A percentile compares a stretch with the other conserved stretches of the same genome.
phyloP scores from a whole-genome alignment of 495 filamentous ascomycete genomes.

The Trichocladium uniseriatum region DNA sequence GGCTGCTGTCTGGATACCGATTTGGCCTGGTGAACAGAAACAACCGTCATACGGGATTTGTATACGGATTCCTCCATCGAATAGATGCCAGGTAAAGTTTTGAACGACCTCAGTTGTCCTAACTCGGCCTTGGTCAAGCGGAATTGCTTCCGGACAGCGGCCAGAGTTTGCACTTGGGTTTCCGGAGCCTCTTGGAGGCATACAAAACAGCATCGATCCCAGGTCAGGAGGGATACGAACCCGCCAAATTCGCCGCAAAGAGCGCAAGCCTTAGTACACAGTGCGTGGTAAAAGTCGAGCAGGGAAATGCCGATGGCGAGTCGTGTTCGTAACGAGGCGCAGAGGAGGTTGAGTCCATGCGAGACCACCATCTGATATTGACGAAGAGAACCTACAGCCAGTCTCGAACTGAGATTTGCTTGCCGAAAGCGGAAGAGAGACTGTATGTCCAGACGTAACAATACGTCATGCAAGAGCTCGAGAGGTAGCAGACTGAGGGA shows the following conservation, averaged over 20 bases:
- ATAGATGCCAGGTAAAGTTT: conserved; percentile 30
- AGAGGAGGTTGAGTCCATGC: conserved; percentile 33
- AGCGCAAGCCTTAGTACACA: conserved; percentile 29
- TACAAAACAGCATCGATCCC: conserved; percentile 30
- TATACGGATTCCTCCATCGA: conserved; percentile 22
- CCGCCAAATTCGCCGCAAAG: conserved; percentile 29
- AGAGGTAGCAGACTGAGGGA: conserved; percentile 29
- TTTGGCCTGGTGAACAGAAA: conserved; percentile 27
- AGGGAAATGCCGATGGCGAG: conserved; percentile 26
- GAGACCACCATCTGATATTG: conserved; percentile 28
- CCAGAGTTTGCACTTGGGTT: conserved; percentile 27
- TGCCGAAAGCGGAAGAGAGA: conserved; percentile 35
- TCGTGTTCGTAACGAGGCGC: conserved; percentile 33
- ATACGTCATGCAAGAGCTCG: conserved; percentile 29
- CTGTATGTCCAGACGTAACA: conserved; percentile 30
- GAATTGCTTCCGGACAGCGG: conserved; percentile 27
- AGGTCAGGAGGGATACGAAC: conserved; percentile 29
- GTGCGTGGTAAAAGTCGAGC: conserved; percentile 25
- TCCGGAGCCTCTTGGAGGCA: conserved; percentile 25
- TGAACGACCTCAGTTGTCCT: conserved; percentile 23
- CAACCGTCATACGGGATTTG: conserved; percentile 25
- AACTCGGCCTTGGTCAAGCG: conserved; percentile 24
- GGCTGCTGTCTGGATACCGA: conserved; percentile 19
- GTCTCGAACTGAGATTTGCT: conserved; percentile 28
- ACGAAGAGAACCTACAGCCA: conserved; percentile 27